These are phyloP conservation scores for Tulasnella sp. DNA, from an alignment of 768 basidiomycete genomes.

Conservation along the genomic window DNA sequence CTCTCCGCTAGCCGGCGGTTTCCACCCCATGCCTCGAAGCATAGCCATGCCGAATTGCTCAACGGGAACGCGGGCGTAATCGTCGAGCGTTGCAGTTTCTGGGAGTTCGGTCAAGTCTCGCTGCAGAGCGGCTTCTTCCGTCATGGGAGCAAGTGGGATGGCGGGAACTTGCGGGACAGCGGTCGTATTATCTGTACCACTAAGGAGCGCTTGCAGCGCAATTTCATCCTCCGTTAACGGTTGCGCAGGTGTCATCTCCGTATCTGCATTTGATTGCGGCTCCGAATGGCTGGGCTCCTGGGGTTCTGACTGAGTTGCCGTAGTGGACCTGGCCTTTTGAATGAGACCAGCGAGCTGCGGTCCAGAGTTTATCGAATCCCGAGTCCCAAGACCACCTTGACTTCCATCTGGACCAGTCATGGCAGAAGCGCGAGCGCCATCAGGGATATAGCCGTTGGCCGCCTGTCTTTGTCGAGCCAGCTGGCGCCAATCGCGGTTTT, in stretches of 20 bases:
- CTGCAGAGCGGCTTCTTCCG: constrained; percentile 73
- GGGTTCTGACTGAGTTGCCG: constrained; percentile 20
- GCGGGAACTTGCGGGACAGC: constrained; percentile 37
- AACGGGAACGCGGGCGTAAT: constrained; percentile 85
- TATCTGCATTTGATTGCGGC: constrained; percentile 20
- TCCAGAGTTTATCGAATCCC: constrained; percentile 66
- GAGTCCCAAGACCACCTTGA: constrained; percentile 64
- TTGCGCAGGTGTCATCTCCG: constrained; percentile 40
- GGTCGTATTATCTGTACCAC: constrained; percentile 25
- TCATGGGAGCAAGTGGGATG: constrained; percentile 47
- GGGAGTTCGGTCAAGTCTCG: constrained; percentile 77
- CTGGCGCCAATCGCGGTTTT: constrained; percentile 88
- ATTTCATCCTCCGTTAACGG: constrained; percentile 23
- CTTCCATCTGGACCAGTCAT: constrained; percentile 54
- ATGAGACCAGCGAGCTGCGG: constrained; percentile 61
- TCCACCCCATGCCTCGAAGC: constrained; percentile 95
- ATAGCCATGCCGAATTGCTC: constrained; percentile 89
- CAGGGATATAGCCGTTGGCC: constrained; percentile 50
- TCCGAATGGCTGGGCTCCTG: constrained; percentile 15
- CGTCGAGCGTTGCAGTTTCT: constrained; percentile 61
- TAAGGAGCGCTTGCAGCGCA: constrained; percentile 30
- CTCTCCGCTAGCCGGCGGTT: constrained; percentile 53
- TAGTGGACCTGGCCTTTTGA: constrained; percentile 26
- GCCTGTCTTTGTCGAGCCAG: constrained; percentile 54
- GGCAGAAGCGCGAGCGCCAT: constrained; percentile 37